A percentile compares a stretch with the other conserved stretches of the same genome.
phyloP scores from a whole-genome alignment of 371 early-diverging fungal genomes.

The Fennellomyces sp. region DNA sequence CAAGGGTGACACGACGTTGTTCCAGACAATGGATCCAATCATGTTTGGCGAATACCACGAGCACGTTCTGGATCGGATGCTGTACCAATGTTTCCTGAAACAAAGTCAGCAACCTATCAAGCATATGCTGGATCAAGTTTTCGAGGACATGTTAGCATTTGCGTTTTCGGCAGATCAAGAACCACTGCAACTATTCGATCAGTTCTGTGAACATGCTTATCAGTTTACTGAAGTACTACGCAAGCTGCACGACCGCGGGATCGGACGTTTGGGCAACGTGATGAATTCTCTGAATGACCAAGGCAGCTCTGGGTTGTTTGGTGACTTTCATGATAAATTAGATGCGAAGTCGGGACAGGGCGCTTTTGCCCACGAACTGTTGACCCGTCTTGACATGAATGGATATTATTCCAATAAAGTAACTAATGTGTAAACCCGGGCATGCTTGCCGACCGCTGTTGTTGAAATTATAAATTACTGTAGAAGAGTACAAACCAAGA shows the following conservation, averaged over 20 bases:
- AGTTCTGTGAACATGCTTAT: constrained; percentile 31
- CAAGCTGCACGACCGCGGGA: constrained; percentile 42
- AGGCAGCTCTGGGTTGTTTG: constrained; percentile 20
- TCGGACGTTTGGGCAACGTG: constrained; percentile 34
- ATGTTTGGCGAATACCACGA: constrained; percentile 50
- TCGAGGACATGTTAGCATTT: constrained; percentile 41
- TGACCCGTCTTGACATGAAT: constrained; percentile 24
- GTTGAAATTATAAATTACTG: too few species aligned
- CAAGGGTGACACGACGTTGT: constrained; percentile 5
- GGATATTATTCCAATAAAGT: constrained; percentile 19
- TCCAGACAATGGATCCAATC: constrained; percentile 38
- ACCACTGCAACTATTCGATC: constrained; percentile 20
- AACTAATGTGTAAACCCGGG: too few species aligned
- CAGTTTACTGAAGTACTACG: constrained; percentile 40
- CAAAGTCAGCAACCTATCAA: constrained; percentile 45
- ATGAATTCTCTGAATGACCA: constrained; percentile 26
- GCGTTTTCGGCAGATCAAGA: constrained; percentile 11
- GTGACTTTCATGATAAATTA: constrained; percentile 24
- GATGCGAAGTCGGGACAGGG: constrained; percentile 30
- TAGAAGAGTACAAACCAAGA: neutral
- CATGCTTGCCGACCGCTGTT: too few species aligned
- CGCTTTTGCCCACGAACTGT: constrained; percentile 32
- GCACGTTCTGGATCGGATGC: constrained; percentile 51
- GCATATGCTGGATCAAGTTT: constrained; percentile 30
- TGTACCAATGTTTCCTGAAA: constrained; percentile 54